Base-by-base conservation (phyloP, 805 yeast species). In the Zygotorulaspora florentina region DNA sequence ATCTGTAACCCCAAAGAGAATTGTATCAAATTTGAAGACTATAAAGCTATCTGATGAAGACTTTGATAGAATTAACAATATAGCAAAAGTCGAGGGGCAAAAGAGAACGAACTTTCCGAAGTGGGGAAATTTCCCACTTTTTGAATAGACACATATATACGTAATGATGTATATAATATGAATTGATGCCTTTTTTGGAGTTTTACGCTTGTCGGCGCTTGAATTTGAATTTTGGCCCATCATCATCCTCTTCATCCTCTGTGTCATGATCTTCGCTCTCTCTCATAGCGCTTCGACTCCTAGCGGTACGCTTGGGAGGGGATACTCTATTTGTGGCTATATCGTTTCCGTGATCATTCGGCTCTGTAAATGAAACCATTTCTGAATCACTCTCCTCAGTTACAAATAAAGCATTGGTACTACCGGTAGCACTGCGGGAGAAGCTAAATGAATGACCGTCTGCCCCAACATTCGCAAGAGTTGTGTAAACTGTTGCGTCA, bases 1-100 rank as follows among this genome's bases (percentile, higher is more conserved):
- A 56, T 73, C 79, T 18, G 71, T 72, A 16, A 71, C 70, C 36
- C 68, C 71, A 9, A 46, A 55, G 3, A 71, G 81, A 69, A 69
- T 76, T 45, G 66, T 56, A 6, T 61, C 68, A 30, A 71, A 71
- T 55, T 46, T 61, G 53, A 57, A 43, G 40, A 55, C 58, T 12
- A 54, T 67, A 27, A 61, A 55, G 12, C 62, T 70, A 45, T 47
- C 67, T 40, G 65, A 62, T 4, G 72, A 65, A 23, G 76, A 71
- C 45, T 57, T 71, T 18, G 54, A 56, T 1, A 49, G 54, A 18
- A 56, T 72, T 16, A 51, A 51, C 42, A 51, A 55, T 13, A 39
- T 68, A 25, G 57, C 63, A 1, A 61, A 62, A 39, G 45, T 45
- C 8, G 42, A 49, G 26, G 69, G 67, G 31, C 62, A 61, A 40